Base-by-base conservation (phyloP, 768 basidiomycete genomes). In the Lentinula detonsa region DNA sequence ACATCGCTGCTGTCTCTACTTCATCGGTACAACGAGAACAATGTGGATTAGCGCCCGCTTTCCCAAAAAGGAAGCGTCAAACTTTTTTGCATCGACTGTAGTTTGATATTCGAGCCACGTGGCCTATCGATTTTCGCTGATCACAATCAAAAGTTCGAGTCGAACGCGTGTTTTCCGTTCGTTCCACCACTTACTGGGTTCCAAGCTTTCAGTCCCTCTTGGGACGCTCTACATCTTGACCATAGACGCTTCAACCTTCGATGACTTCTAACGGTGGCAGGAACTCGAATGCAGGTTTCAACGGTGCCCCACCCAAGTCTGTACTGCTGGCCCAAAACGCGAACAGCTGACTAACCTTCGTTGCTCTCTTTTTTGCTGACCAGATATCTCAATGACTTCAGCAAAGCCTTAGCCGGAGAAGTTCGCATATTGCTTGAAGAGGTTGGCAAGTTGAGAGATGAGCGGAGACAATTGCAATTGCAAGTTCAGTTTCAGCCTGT, bases 361-460 rank as follows among this genome's bases (percentile, higher is more conserved):
- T 42, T 52, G n/a, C 10, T 33, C 11, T 43, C 28, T 28, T 28
- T 28, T 28, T 28, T 28, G 52, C n/a, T 11, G 21, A 50, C 64
- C 52, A 78, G 80, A 77, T 89, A 91, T 66, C 76, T 93, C 48
- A 87, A 91, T 65, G 90, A 93, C 64, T 93, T 93, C 72, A 92
- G 87, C 68, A 91, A 88, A 68, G 88, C 90, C 0, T 79, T 93
- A 28, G 89, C 92, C 4, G 75, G 78, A 13, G 92, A 94, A 75
- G 89, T 94, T 8, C 83, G 90, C 40, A 84, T 88, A 71, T 78
- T 94, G 23, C 77, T 94, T 23, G 81, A 77, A 28, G 91, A 94
- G 69, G 91, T 93, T 33, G 90, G 91, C 45, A 87, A 89, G 68
- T 76, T 94, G 43, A 81, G 89, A 45, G 88, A 92, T 67, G 87